Percentiles rank a stretch among this genome's conserved stretches.
Evolutionary conservation across 352 stramenopile genomes (phyloP).

Genomic region (Phytophthora syringae): DNA sequence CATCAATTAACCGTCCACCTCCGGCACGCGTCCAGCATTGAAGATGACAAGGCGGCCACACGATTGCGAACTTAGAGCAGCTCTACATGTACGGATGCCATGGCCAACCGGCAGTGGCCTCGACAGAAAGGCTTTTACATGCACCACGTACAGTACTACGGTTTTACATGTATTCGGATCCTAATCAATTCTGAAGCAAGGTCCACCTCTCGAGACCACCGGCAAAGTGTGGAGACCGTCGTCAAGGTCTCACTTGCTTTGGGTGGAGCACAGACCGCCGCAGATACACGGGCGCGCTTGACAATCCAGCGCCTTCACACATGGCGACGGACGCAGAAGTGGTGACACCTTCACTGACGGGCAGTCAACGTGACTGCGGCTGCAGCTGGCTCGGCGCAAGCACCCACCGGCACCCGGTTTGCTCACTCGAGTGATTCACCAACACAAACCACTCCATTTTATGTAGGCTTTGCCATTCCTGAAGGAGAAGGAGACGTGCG

Average conservation of each 20-base stretch:
- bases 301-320: conserved; percentile 9
- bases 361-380: conserved; percentile 17
- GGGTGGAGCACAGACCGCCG: conserved; percentile 5
- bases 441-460: conserved; percentile 15
- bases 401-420: conserved; percentile 13
- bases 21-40: conserved; percentile 15
- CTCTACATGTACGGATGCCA: too few relatives aligned
- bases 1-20: conserved; percentile 30
- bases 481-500: conserved; percentile 21
- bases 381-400: conserved; percentile 16
- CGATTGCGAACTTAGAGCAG: too few relatives aligned
- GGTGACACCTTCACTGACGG: conserved; percentile 2
- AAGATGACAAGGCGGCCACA: too few relatives aligned
- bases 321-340: conserved; percentile 16
- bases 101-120: background rate
- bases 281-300: background rate
- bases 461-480: conserved; percentile 35
- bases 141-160: background rate
- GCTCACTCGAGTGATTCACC: conserved; percentile 19
- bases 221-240: conserved; percentile 27
- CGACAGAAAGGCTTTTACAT: background rate
- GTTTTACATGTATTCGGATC: conserved; percentile 5
- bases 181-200: conserved; percentile 33
- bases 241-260: conserved; percentile 7
- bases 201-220: conserved; percentile 26